Percentiles rank a stretch among this genome's conserved stretches.
Conservation (phyloP, 495 filamentous ascomycete species). For the Pseudotulostoma volvatum region DNA sequence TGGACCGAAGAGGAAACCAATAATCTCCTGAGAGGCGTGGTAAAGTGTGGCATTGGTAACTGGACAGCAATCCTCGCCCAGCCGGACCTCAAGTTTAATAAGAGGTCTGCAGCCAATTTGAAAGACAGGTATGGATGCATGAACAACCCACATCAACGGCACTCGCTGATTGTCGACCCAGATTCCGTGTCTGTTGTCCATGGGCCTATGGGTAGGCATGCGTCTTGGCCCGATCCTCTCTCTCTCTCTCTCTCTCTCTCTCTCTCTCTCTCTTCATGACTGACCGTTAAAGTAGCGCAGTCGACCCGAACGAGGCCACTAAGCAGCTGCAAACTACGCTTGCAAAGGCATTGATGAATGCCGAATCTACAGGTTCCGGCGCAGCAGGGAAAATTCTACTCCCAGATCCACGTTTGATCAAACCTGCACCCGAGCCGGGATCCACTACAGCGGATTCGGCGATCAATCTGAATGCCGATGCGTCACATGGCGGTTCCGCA, state of each 20-base stretch:
- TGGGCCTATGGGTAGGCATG: conserved; percentile 27
- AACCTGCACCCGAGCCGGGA: conserved; percentile 4
- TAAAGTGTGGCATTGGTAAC: conserved; percentile 67
- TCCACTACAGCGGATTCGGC: conserved; percentile 1
- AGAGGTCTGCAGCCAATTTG: conserved; percentile 59
- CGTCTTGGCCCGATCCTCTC: neutral
- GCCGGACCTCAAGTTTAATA: conserved; percentile 56
- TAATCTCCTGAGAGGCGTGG: conserved; percentile 57
- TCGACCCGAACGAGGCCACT: conserved; percentile 32
- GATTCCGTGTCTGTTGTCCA: conserved; percentile 64
- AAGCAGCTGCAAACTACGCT: conserved; percentile 26
- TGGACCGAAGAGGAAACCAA: conserved; percentile 81
- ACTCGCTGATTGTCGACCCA: conserved; percentile 6
- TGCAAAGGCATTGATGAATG: conserved; percentile 20
- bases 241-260: no score
- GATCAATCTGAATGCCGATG: neutral
- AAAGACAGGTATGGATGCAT: conserved; percentile 48
- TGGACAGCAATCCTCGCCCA: conserved; percentile 79
- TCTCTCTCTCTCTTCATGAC: no score
- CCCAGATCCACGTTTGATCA: conserved; percentile 7
- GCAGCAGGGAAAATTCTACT: conserved; percentile 13
- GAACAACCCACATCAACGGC: conserved; percentile 1
- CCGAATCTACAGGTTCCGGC: conserved; percentile 15
- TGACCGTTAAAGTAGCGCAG: conserved; percentile 9
- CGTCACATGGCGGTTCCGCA: conserved; percentile 2